These are phyloP conservation scores for Pholiota adiposa DNA, from an alignment of 1,284 basidiomycete species.

Conservation along the genomic window DNA sequence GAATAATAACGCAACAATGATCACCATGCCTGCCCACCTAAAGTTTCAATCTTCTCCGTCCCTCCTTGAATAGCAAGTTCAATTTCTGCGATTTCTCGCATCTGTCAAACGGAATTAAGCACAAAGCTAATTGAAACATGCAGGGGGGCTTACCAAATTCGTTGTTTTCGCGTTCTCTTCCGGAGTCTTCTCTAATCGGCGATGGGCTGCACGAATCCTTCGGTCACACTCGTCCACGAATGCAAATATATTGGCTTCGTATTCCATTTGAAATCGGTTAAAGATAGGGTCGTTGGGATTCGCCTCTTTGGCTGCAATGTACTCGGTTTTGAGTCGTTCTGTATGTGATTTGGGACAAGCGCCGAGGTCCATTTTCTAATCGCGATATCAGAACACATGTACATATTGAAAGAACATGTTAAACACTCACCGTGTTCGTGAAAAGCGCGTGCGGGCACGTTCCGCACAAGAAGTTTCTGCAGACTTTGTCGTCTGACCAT, in stretches of 20 bases:
- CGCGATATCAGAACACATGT: slow-evolving; percentile 6
- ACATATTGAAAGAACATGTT: neutral
- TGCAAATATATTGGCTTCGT: slow-evolving; percentile 92
- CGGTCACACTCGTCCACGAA: slow-evolving; percentile 99
- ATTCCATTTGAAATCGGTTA: slow-evolving; percentile 87
- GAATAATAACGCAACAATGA: slow-evolving; percentile 14
- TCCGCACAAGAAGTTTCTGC: slow-evolving; percentile 97
- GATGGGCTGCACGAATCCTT: slow-evolving; percentile 91
- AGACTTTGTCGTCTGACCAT: slow-evolving; percentile 99
- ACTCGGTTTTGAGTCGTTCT: slow-evolving; percentile 93
- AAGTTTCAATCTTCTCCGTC: slow-evolving; percentile 95
- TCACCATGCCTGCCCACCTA: slow-evolving; percentile 60
- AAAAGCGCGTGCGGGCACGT: slow-evolving; percentile 98
- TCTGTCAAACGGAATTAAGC: slow-evolving; percentile 49
- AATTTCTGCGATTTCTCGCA: slow-evolving; percentile 99
- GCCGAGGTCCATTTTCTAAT: slow-evolving; percentile 99
- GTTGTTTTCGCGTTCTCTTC: slow-evolving; percentile 99
- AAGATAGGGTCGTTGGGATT: slow-evolving; percentile 82
- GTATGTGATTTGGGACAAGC: slow-evolving; percentile 98
- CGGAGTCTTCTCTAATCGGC: slow-evolving; percentile 97
- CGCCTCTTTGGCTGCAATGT: slow-evolving; percentile 77
- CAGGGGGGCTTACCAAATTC: slow-evolving; percentile 67
- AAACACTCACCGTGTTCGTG: slow-evolving; percentile 89
- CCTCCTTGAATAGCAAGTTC: slow-evolving; percentile 98
- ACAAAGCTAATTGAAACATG: slow-evolving; percentile 9